Base-by-base conservation (phyloP, 768 basidiomycete species). In the Leccinum arenicola region DNA sequence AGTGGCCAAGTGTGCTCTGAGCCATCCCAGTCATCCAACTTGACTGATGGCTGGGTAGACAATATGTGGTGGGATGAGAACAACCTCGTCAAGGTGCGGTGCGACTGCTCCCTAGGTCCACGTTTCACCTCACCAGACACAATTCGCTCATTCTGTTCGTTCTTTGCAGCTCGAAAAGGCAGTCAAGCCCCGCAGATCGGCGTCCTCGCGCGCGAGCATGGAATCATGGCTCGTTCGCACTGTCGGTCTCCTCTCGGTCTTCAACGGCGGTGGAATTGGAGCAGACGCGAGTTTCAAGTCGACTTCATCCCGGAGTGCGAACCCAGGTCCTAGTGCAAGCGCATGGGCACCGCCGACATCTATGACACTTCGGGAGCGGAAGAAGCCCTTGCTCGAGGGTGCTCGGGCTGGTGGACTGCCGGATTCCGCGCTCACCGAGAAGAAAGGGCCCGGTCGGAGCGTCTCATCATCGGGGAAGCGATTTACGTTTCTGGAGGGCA, bases 201-300 rank as follows among this genome's bases (percentile, higher is more conserved):
- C 35, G 21, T 82, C 82, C 10, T 53, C 31, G 31, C 31, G 10
- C 31, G 31, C 31, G 31, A 31, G 31, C 45, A 66, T 61, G 4
- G 82, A 84, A 5, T 73, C 73, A 3, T 91, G 89, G 89, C 68
- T 91, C 17, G 77, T 82, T 29, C 82, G 84, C 12, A 76, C 87
- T 0, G 52, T 83, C 64, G 69, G 40, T 50, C 65, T 49, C 7
- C 61, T 63, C n/a, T 55, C 55, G 8, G 62, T 38, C 47, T 70
- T 52, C 29, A 29, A 35, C 21, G 55, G 53, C 0, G 62, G 50
- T 38, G 48, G 23, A 3, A 19, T 11, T 19, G 10, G 43, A 43
- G 10, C 21, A 3, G 68, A 57, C 33, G 58, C 50, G 0, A 25
- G 17, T n/a, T 6, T 10, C 14, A 60, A 52, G 62, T 1, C 55